A percentile compares a stretch with the other conserved stretches of the same genome.
These are phyloP conservation scores for Trebouxia gelatinosa DNA, from an alignment of 163 green algal species.

Conservation along the genomic window DNA sequence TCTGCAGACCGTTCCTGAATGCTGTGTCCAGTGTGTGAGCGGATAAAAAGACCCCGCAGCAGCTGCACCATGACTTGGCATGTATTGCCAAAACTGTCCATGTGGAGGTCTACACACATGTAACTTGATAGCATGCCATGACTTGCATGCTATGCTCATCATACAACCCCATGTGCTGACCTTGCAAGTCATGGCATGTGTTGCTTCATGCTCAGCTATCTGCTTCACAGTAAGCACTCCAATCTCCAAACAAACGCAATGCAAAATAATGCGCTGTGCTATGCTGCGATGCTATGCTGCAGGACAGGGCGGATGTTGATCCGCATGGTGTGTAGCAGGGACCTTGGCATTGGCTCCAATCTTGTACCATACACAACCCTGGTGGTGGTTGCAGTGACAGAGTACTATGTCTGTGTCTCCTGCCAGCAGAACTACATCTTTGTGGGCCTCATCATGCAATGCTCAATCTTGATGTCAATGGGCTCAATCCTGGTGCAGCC, in stretches of 20 bases:
- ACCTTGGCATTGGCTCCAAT: neutral
- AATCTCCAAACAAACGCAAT: neutral
- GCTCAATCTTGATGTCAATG: neutral
- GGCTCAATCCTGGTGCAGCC: neutral
- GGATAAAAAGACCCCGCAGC: too few relatives aligned
- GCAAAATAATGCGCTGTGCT: neutral
- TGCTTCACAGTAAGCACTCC: neutral
- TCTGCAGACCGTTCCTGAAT: too few relatives aligned
- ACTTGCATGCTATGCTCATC: too few relatives aligned
- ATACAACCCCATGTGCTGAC: too few relatives aligned
- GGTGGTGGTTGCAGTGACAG: neutral
- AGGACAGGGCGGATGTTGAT: neutral
- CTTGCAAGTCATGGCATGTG: too few relatives aligned
- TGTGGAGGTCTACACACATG: neutral
- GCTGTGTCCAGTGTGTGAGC: too few relatives aligned
- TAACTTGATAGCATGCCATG: too few relatives aligned
- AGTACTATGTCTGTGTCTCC: neutral
- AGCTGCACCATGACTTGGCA: too few relatives aligned
- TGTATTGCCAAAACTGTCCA: neutral
- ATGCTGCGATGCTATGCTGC: neutral
- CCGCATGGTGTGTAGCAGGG: conserved; percentile 2
- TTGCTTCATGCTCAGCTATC: too few relatives aligned
- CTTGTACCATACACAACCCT: neutral
- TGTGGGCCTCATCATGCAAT: neutral
- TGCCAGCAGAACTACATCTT: conserved; percentile 4